Conservation (phyloP, 1,284 basidiomycete species). For the Cryptococcus hybrid region DNA sequence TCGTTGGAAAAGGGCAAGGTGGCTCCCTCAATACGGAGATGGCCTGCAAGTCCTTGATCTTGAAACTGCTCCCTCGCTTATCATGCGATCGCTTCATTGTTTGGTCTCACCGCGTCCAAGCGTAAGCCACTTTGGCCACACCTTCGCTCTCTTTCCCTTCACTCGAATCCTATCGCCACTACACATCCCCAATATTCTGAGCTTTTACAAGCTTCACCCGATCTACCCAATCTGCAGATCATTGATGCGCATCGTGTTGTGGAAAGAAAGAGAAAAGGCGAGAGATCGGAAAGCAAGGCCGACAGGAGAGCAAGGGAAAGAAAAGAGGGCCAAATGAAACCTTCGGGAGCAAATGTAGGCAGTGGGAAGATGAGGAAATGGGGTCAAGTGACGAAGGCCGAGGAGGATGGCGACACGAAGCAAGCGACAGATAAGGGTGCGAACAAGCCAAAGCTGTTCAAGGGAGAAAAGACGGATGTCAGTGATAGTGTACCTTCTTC, state of each 20-base stretch:
- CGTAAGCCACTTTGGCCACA: constrained; percentile 16
- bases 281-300: constrained; percentile 26
- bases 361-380: constrained; percentile 30
- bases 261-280: constrained; percentile 39
- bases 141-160: constrained; percentile 39
- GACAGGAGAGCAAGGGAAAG: constrained; percentile 26
- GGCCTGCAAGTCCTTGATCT: constrained; percentile 45
- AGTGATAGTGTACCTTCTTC: constrained; percentile 1
- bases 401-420: constrained; percentile 3
- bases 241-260: constrained; percentile 44
- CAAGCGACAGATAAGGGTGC: background rate
- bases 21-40: constrained; percentile 21
- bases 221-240: constrained; percentile 43
- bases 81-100: constrained; percentile 17
- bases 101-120: constrained; percentile 15
- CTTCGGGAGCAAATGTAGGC: constrained; percentile 35
- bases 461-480: constrained; percentile 3
- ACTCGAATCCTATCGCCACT: constrained; percentile 37
- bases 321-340: constrained; percentile 29
- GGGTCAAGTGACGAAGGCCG: constrained; percentile 19
- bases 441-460: background rate
- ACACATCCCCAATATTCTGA: constrained; percentile 34
- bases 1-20: constrained; percentile 12
- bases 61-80: constrained; percentile 41
- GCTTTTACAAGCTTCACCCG: constrained; percentile 26